Conservation (phyloP, 1,284 basidiomycete genomes). For the Hypsizygus ulmarius region DNA sequence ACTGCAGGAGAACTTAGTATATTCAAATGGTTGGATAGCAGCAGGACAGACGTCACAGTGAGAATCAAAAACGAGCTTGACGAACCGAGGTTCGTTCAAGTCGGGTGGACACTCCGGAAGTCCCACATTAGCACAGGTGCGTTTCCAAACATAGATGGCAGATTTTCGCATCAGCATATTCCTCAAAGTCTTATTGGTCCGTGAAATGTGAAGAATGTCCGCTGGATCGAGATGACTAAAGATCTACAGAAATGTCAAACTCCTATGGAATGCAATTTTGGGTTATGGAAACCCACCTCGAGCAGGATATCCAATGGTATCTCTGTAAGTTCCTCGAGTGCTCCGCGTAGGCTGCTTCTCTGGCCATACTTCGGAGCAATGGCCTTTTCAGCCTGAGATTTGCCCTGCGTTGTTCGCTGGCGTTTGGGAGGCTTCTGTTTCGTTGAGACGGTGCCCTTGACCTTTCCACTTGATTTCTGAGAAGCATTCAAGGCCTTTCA, state of each 20-base stretch:
- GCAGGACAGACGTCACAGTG: not conserved
- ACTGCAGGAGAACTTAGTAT: not conserved
- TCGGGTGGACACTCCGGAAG: not conserved
- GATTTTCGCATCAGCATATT: not conserved
- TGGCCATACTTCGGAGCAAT: too few relatives aligned
- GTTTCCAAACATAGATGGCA: not conserved
- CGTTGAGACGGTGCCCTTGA: too few relatives aligned
- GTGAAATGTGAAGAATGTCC: constrained; percentile 12
- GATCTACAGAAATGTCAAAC: constrained; percentile 6
- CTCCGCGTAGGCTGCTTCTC: too few relatives aligned
- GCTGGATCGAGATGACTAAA: constrained; percentile 7
- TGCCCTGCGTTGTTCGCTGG: too few relatives aligned
- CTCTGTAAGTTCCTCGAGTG: not conserved
- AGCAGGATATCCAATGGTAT: constrained; percentile 1
- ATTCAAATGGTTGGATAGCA: not conserved
- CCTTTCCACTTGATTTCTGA: too few relatives aligned
- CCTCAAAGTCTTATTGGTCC: constrained; percentile 11
- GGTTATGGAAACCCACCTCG: not conserved
- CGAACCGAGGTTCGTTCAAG: not conserved
- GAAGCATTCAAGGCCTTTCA: too few relatives aligned
- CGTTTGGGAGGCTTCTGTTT: too few relatives aligned
- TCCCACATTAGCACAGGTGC: not conserved
- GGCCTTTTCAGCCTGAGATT: too few relatives aligned
- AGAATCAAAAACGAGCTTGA: not conserved
- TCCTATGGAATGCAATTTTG: not conserved